Conservation (phyloP, 768 basidiomycete genomes). For the Trametes maxima region DNA sequence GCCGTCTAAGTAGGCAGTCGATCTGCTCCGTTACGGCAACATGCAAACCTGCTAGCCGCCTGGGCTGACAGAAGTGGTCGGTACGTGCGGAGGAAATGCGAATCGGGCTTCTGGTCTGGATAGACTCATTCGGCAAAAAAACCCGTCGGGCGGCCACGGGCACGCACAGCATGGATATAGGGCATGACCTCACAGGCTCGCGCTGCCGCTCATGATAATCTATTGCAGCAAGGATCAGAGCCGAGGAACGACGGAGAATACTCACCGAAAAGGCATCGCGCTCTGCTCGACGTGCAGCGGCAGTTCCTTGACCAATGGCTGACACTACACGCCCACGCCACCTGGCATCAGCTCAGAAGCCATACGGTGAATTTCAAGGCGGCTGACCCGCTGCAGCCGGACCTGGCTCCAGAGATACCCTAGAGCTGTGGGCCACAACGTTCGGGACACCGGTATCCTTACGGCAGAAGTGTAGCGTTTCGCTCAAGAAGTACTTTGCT, state of each 20-base stretch:
- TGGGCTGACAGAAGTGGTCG: conserved; percentile 9
- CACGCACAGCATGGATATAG: conserved; percentile 1
- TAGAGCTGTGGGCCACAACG: not conserved
- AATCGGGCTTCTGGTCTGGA: not conserved
- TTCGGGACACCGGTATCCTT: not conserved
- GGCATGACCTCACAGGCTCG: conserved; percentile 3
- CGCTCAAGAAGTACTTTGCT: not conserved
- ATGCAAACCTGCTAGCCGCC: conserved; percentile 15
- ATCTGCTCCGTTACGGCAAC: conserved; percentile 19
- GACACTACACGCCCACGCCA: conserved; percentile 14
- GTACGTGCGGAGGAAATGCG: conserved; percentile 4
- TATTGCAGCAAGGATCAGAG: not conserved
- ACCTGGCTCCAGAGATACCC: not conserved
- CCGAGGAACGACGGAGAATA: conserved; percentile 15
- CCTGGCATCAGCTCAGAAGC: conserved; percentile 2
- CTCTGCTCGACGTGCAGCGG: conserved; percentile 1
- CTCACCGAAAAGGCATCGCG: conserved; percentile 7
- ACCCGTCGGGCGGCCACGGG: not conserved
- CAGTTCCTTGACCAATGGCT: conserved; percentile 2
- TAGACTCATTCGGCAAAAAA: not conserved
- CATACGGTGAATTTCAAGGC: not conserved
- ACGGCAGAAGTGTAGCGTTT: not conserved
- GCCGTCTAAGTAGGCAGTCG: conserved; percentile 18
- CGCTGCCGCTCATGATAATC: conserved; percentile 1
- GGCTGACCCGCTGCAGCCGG: conserved; percentile 2